phyloP scores from a whole-genome alignment of 2,329 filamentous ascomycete genomes.

The Penicillium sp. region DNA sequence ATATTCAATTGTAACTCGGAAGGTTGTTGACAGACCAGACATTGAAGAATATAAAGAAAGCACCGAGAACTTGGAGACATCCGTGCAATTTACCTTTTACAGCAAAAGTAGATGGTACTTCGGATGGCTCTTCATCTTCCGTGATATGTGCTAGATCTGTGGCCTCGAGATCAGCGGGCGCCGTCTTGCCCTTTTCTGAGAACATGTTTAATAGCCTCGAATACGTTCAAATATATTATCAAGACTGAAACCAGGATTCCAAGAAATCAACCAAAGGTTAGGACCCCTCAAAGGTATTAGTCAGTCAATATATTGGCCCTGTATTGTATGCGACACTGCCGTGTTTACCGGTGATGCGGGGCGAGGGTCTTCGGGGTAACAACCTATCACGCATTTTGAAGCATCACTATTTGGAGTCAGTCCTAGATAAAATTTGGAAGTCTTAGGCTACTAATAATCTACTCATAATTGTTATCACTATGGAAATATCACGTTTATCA shows the following conservation, averaged over 20 bases:
- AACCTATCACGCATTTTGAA: background rate
- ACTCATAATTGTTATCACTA: no score
- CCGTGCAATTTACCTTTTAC: background rate
- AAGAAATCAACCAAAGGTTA: background rate
- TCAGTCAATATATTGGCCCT: background rate
- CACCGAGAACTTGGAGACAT: conserved; percentile 30
- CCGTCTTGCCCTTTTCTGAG: background rate
- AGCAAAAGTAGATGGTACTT: background rate
- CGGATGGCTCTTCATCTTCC: background rate
- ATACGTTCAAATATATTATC: background rate
- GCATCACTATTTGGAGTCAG: background rate
- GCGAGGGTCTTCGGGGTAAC: background rate
- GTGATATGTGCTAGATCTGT: conserved; percentile 1
- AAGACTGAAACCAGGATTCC: background rate
- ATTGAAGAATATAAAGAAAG: conserved; percentile 28
- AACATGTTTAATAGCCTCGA: background rate
- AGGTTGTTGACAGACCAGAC: conserved; percentile 13
- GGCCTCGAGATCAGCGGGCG: background rate
- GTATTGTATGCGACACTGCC: background rate
- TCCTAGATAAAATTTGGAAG: background rate
- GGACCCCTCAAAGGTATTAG: conserved; percentile 2
- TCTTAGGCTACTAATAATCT: background rate
- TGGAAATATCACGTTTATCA: background rate
- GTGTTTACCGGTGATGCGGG: conserved; percentile 1
- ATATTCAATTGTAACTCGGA: background rate